These are phyloP conservation scores for Kodamaea arcana DNA, from an alignment of 1,139 yeast genomes.

Conservation along the genomic window DNA sequence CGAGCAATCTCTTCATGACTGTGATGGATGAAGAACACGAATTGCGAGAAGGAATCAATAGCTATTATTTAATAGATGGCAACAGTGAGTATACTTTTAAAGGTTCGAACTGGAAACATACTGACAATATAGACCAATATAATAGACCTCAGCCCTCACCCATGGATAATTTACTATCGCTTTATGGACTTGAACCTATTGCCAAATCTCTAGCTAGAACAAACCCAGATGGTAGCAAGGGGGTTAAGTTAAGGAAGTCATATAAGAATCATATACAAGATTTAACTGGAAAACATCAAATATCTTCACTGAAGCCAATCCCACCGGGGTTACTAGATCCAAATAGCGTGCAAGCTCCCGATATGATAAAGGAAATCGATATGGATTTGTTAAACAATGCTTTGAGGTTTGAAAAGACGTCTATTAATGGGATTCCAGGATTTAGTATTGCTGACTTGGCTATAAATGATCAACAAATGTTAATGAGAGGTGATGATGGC, in stretches of 20 bases:
- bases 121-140: constrained; percentile 30
- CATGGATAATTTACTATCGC: constrained; percentile 59
- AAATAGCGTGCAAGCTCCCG: constrained; percentile 34
- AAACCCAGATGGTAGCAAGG: constrained; percentile 86
- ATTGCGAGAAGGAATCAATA: constrained; percentile 14
- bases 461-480: constrained; percentile 48
- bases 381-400: constrained; percentile 46
- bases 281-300: constrained; percentile 74
- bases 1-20: constrained; percentile 2
- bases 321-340: constrained; percentile 54
- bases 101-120: not conserved
- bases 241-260: constrained; percentile 86
- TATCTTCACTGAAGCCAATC: constrained; percentile 54
- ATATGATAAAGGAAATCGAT: constrained; percentile 48
- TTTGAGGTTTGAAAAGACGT: constrained; percentile 62
- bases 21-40: constrained; percentile 8
- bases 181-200: constrained; percentile 64
- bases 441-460: constrained; percentile 70
- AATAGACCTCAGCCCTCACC: constrained; percentile 63
- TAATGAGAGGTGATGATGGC: constrained; percentile 40
- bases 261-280: constrained; percentile 89
- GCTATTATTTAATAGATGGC: constrained; percentile 22
- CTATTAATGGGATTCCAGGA: constrained; percentile 73
- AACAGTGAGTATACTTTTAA: constrained; percentile 17
- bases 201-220: constrained; percentile 81